Evolutionary conservation across 2,329 filamentous ascomycete species (phyloP).

Genomic region (Fusarium foetens): DNA sequence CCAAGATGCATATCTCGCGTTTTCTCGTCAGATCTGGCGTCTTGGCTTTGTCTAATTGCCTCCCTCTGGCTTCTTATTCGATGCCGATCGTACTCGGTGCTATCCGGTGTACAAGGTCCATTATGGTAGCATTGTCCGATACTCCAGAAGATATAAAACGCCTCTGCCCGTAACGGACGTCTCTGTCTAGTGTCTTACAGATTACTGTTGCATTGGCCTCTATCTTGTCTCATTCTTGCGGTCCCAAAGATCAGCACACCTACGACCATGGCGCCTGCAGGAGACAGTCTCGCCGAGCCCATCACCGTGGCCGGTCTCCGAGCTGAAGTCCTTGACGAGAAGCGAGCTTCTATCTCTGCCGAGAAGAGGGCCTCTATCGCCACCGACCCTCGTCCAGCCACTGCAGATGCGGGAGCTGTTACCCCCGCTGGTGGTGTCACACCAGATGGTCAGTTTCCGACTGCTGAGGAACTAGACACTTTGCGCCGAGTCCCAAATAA

Average conservation of each 20-base stretch:
- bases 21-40: constrained; percentile 22
- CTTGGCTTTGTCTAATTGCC: constrained; percentile 5
- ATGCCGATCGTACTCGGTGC: constrained; percentile 17
- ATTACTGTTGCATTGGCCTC: not conserved
- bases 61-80: constrained; percentile 1
- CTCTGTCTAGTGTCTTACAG: not conserved
- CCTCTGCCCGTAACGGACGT: not conserved
- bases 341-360: constrained; percentile 42
- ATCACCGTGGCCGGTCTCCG: constrained; percentile 45
- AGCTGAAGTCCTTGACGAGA: constrained; percentile 47
- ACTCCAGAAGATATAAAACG: constrained; percentile 21
- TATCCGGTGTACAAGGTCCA: constrained; percentile 1
- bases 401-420: not conserved
- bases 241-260: not conserved
- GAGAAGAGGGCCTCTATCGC: constrained; percentile 46
- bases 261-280: constrained; percentile 45
- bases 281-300: constrained; percentile 50
- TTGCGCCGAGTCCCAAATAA: constrained; percentile 65
- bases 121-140: constrained; percentile 16
- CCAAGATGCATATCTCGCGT: not conserved
- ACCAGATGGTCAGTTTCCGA: constrained; percentile 34
- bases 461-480: constrained; percentile 56
- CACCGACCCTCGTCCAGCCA: constrained; percentile 11
- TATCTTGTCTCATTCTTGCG: constrained; percentile 4
- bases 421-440: not conserved